Evolutionary conservation across 163 green algal species (phyloP), one percentile per base, ranked within the genome.

Genomic region (Chlamydomonas reinhardtii): DNA sequence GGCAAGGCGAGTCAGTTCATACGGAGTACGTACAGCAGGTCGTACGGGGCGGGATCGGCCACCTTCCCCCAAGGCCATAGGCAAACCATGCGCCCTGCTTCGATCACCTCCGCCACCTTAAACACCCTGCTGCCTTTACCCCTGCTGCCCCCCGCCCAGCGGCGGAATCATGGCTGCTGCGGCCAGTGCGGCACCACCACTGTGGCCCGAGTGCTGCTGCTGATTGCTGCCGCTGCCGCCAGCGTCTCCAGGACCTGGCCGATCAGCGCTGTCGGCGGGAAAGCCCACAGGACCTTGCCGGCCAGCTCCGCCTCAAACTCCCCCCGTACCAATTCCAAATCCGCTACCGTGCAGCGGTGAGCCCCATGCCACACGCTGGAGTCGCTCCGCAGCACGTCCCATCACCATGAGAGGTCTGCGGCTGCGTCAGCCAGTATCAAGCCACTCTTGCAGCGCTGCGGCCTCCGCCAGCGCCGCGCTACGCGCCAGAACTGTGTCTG

Each of bases 261-360:
- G n/a, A 22, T 37, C n/a, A 16, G 11, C 11, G 43, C 43, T 16
- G n/a, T 11, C n/a, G n/a, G 65, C n/a, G 65, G 65, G n/a, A 72
- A 72, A n/a, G 65, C 65, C 65, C 65, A 72, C 65, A 72, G 65
- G n/a, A 72, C 65, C n/a, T n/a, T 37, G n/a, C 65, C 65, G 8
- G 65, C 65, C 65, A 72, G 65, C 65, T 20, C 65, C 25, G 31
- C 66, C 66, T 25, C 17, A n/a, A 74, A 74, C 68, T 52, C 19
- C 68, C 68, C 68, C 68, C 68, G 48, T 19, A 74, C 68, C 68
- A 74, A 12, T 16, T 74, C 34, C 34, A 74, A 16, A 20, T 74
- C 34, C 11, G 34, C 17, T 0, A 54, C 17, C 15, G 34, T 20
- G 19, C 25, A 17, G 34, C 32, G 68, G 16, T n/a, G 48, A 34